Evolutionary conservation across 305 asterid species (phyloP).

Genomic region (Fraxinus latifolia): DNA sequence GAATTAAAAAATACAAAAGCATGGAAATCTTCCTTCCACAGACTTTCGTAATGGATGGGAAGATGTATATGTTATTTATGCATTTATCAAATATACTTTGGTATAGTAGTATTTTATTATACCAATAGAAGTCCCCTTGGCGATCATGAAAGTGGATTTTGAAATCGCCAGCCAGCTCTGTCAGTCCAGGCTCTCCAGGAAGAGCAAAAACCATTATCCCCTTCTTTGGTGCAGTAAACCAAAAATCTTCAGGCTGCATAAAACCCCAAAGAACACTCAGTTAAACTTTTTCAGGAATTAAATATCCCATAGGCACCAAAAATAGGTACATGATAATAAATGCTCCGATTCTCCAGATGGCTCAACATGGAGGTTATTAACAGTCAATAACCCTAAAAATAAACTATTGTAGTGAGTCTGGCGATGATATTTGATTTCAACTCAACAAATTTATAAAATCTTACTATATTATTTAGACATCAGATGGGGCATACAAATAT

Average conservation of each 20-base stretch:
- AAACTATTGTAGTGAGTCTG: background rate
- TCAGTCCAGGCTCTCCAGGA: conserved; percentile 97
- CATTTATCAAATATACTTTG: background rate
- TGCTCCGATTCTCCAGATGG: background rate
- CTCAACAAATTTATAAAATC: background rate
- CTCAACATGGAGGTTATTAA: background rate
- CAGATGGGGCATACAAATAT: background rate
- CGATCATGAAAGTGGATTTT: conserved; percentile 95
- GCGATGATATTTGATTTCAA: background rate
- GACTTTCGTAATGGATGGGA: background rate
- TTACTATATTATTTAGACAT: background rate
- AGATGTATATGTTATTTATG: background rate
- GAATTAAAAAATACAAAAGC: background rate
- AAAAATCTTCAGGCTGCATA: conserved; percentile 88
- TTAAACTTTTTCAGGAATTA: background rate
- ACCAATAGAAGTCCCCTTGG: conserved; percentile 99
- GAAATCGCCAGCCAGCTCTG: conserved; percentile 88
- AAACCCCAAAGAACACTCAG: conserved; percentile 17
- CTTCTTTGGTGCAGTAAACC: conserved; percentile 94
- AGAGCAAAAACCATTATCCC: conserved; percentile 97
- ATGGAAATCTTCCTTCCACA: background rate
- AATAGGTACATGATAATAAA: background rate
- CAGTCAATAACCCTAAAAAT: background rate
- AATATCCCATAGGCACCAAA: conserved; percentile 1
- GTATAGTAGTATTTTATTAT: conserved; percentile 5